These are phyloP conservation scores for Coniosporium apollinis DNA, from an alignment of 495 filamentous ascomycete species.

Conservation along the genomic window DNA sequence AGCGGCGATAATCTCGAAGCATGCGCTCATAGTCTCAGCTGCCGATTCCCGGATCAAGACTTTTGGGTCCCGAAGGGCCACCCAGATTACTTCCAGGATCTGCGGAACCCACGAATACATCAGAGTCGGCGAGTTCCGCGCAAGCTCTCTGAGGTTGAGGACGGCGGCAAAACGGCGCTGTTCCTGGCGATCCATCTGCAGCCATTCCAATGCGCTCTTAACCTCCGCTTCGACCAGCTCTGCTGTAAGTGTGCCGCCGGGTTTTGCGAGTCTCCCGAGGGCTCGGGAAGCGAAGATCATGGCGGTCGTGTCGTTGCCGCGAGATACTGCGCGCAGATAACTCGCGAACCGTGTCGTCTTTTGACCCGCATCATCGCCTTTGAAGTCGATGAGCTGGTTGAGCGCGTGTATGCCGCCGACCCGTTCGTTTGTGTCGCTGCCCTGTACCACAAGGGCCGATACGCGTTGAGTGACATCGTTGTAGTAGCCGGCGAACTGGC, in stretches of 20 bases:
- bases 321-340: slow-evolving; percentile 70
- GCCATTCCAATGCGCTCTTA: slow-evolving; percentile 83
- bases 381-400: slow-evolving; percentile 84
- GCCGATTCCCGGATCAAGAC: slow-evolving; percentile 83
- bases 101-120: slow-evolving; percentile 82
- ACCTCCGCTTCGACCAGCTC: slow-evolving; percentile 95
- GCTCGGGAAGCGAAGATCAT: slow-evolving; percentile 78
- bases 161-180: slow-evolving; percentile 83
- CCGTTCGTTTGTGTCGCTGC: slow-evolving; percentile 69
- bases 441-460: slow-evolving; percentile 54
- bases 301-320: slow-evolving; percentile 72
- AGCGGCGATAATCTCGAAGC: slow-evolving; percentile 82
- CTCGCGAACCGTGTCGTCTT: slow-evolving; percentile 89
- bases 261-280: slow-evolving; percentile 73
- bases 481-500: slow-evolving; percentile 66
- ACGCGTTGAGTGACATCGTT: slow-evolving; percentile 61
- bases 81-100: slow-evolving; percentile 90
- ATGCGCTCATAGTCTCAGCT: slow-evolving; percentile 76
- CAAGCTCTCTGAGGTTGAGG: slow-evolving; percentile 74
- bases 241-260: slow-evolving; percentile 84
- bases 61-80: slow-evolving; percentile 73
- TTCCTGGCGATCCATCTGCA: slow-evolving; percentile 89
- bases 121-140: slow-evolving; percentile 76
- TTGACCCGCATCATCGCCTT: slow-evolving; percentile 81
- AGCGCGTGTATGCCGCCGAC: slow-evolving; percentile 85